Base-by-base conservation (phyloP, 2,329 filamentous ascomycete species). In the Iodosphaeria phyllophila region DNA sequence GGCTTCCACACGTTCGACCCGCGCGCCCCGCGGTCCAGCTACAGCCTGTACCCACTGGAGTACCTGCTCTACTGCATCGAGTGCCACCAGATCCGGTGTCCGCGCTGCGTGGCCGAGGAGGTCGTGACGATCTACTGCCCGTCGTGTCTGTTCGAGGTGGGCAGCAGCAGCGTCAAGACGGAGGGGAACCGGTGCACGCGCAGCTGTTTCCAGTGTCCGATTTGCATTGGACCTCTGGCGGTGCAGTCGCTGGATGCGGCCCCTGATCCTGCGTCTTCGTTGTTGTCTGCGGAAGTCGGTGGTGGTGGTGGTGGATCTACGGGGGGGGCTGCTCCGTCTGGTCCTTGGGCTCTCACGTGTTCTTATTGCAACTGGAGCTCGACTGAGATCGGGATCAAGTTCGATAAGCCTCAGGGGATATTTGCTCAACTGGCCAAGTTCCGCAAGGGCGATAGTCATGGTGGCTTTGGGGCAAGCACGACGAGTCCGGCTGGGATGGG, bases 21-120 rank as follows among this genome's bases (percentile, higher is more conserved):
- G 3, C 72, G 77, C 38, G 73, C 74, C 31, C 68, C 78, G 10
- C 74, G 84, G 18, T 78, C 89, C 30, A 89, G 83, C 47, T 95
- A 82, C 58, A 84, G 82, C 35, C 60, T 98, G 16, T 93, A 86
- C 43, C 86, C 89, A 1, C 71, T 93, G 22, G 86, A 95, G 43
- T 74, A 93, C 44, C 66, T 98, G 14, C 64, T 95, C 20, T 98
- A 92, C 56, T 98, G 89, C 56, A 86, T 92, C 45, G 89, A 95
- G 47, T 98, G 89, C 48, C 82, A 92, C 46, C 77, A 92, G 50
- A 92, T 95, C 32, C 77, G 89, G 37, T 98, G 89, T 46, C 79
- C 82, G 5, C 64, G 83, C 52, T 98, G 89, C 43, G 78, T 91
- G 27, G 68, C 74, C 23, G 89, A 98, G 45, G 89, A 98, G 52